A percentile compares a stretch with the other conserved stretches of the same genome.
Conservation (phyloP, 805 yeast species). For the Kluyveromyces siamensis region DNA sequence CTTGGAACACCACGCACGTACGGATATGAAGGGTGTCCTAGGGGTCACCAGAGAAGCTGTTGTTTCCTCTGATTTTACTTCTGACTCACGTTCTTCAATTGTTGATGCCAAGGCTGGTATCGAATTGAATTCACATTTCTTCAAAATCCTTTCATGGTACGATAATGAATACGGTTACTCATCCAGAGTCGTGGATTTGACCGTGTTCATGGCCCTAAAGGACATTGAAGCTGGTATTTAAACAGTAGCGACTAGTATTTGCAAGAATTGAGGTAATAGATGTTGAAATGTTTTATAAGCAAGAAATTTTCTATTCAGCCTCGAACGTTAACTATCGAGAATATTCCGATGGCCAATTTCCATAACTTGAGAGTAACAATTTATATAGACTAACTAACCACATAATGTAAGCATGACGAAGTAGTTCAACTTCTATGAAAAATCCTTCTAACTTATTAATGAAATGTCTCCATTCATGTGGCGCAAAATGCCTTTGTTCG, state of each 20-base stretch:
- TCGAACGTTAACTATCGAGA: too few relatives aligned
- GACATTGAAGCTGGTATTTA: conserved; percentile 4
- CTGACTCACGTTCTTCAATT: conserved; percentile 78
- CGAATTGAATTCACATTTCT: conserved; percentile 76
- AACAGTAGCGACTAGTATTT: not conserved
- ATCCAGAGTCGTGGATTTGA: conserved; percentile 88
- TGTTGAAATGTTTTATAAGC: not conserved
- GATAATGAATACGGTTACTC: conserved; percentile 96
- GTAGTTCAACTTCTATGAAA: too few relatives aligned
- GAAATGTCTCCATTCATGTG: too few relatives aligned
- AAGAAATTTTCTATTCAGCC: not conserved
- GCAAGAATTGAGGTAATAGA: not conserved
- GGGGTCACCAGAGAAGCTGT: conserved; percentile 92
- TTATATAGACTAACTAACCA: too few relatives aligned
- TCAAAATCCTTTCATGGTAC: conserved; percentile 90
- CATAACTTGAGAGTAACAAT: too few relatives aligned
- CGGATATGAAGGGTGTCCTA: conserved; percentile 68
- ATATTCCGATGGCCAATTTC: too few relatives aligned
- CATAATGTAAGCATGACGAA: too few relatives aligned
- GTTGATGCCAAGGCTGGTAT: conserved; percentile 90
- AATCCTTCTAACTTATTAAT: too few relatives aligned
- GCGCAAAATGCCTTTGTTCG: too few relatives aligned
- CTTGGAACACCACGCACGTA: conserved; percentile 68
- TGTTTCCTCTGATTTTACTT: conserved; percentile 82
- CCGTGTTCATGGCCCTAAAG: conserved; percentile 64